phyloP scores from a whole-genome alignment of 257 asterid genomes.

The Lavandula angustifolia region DNA sequence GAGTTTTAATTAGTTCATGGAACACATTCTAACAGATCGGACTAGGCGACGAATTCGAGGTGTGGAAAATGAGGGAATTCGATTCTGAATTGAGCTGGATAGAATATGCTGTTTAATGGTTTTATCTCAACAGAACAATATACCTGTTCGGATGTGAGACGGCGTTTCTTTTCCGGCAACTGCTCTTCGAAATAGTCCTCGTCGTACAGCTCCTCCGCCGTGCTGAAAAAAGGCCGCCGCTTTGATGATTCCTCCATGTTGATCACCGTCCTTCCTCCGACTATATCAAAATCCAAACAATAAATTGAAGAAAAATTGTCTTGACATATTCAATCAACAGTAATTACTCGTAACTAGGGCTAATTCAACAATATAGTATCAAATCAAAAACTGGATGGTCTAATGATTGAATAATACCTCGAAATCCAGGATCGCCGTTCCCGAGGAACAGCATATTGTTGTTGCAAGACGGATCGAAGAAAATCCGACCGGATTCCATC shows the following conservation, averaged over 20 bases:
- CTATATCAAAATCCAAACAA: not conserved
- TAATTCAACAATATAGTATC: too few relatives aligned
- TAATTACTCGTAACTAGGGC: too few relatives aligned
- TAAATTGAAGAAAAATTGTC: not conserved
- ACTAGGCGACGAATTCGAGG: not conserved
- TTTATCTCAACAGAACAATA: constrained; percentile 6
- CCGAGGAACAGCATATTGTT: constrained; percentile 75
- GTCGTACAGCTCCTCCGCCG: constrained; percentile 72
- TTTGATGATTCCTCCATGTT: constrained; percentile 71
- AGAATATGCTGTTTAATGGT: constrained; percentile 29
- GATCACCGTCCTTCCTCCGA: constrained; percentile 65
- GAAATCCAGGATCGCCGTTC: constrained; percentile 59
- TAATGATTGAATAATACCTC: constrained; percentile 52
- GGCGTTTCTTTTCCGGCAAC: constrained; percentile 94
- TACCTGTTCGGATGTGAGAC: constrained; percentile 93
- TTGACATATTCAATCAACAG: too few relatives aligned
- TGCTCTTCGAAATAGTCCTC: constrained; percentile 95
- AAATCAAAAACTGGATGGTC: too few relatives aligned
- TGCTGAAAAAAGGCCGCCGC: constrained; percentile 79
- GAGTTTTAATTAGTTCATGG: not conserved
- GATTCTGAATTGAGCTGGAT: constrained; percentile 30
- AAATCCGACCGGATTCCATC: constrained; percentile 83
- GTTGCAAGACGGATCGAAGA: constrained; percentile 70
- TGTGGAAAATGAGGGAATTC: constrained; percentile 22
- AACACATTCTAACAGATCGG: not conserved